Conservation (phyloP, 371 early-diverging fungal species). For the Dichotomocladium elegans region DNA sequence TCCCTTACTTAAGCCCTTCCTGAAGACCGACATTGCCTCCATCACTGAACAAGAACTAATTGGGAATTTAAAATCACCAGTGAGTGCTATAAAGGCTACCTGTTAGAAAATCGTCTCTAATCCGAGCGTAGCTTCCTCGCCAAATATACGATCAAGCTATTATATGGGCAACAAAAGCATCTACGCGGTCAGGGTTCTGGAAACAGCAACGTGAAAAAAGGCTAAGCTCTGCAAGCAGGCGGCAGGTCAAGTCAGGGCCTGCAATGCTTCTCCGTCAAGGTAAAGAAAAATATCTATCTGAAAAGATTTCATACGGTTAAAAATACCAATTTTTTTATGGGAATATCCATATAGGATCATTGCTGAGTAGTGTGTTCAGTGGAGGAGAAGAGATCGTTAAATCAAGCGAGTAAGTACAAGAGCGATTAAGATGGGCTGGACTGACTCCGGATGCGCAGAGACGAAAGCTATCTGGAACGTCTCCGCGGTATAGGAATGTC, state of each 20-base stretch:
- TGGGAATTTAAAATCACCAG: conserved; percentile 66
- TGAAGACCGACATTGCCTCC: conserved; percentile 62
- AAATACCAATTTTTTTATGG: too few relatives aligned
- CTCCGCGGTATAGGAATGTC: conserved; percentile 75
- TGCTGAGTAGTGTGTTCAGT: conserved; percentile 14
- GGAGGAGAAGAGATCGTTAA: conserved; percentile 22
- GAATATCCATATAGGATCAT: conserved; percentile 18
- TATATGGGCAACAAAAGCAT: conserved; percentile 57
- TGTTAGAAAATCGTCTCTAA: background rate
- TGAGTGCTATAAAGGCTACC: conserved; percentile 23
- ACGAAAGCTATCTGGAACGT: conserved; percentile 51
- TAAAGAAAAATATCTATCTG: too few relatives aligned
- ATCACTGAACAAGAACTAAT: conserved; percentile 59
- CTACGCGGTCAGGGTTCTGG: conserved; percentile 51
- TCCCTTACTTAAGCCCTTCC: conserved; percentile 69
- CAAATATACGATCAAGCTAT: conserved; percentile 60
- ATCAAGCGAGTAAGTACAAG: conserved; percentile 51
- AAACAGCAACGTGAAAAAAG: conserved; percentile 41
- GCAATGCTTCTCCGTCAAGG: conserved; percentile 18
- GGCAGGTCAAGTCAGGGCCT: conserved; percentile 6
- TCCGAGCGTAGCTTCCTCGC: conserved; percentile 33
- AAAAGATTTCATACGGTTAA: too few relatives aligned
- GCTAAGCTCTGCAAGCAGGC: conserved; percentile 1
- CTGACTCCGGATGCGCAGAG: conserved; percentile 22
- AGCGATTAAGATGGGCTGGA: background rate